A percentile compares a stretch with the other conserved stretches of the same genome.
Conservation (phyloP, 257 asterid genomes). For the Verbena officinalis region DNA sequence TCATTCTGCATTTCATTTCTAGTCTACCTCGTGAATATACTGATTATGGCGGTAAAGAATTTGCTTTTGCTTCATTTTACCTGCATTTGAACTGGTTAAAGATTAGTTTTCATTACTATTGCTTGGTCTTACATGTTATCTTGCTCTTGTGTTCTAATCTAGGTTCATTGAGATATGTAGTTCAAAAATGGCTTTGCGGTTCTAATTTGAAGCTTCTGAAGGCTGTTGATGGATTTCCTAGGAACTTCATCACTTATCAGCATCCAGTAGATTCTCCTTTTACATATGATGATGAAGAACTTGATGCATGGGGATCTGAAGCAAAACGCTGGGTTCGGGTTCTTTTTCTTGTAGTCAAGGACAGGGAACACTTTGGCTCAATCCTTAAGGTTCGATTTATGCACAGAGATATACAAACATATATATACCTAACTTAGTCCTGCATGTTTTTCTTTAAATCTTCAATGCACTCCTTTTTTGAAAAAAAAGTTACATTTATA, state of each 20-base stretch:
- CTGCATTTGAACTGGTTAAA: constrained; percentile 23
- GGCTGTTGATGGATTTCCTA: constrained; percentile 57
- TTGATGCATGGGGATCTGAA: constrained; percentile 79
- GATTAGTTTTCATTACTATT: constrained; percentile 17
- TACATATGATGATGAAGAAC: constrained; percentile 79
- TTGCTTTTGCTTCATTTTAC: constrained; percentile 12
- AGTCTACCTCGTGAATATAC: constrained; percentile 85
- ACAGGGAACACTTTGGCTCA: constrained; percentile 49
- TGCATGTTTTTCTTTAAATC: background rate
- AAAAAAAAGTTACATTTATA: too few species aligned
- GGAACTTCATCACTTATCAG: constrained; percentile 45
- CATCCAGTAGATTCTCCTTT: constrained; percentile 42
- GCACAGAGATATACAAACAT: background rate
- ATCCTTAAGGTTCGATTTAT: constrained; percentile 47
- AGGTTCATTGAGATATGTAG: constrained; percentile 70
- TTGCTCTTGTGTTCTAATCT: constrained; percentile 19
- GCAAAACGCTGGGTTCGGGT: constrained; percentile 89
- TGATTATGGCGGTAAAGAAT: constrained; percentile 71
- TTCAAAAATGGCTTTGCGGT: constrained; percentile 69
- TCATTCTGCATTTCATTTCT: constrained; percentile 73
- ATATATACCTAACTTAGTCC: background rate
- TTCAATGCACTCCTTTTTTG: constrained; percentile 10
- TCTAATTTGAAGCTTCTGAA: constrained; percentile 51
- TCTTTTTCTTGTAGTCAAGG: constrained; percentile 61
- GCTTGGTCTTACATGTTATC: constrained; percentile 9